Evolutionary conservation across 176 grass and related monocot genomes (phyloP), one percentile per base, ranked within the genome.

Genomic region (Coix lacrymajobi): DNA sequence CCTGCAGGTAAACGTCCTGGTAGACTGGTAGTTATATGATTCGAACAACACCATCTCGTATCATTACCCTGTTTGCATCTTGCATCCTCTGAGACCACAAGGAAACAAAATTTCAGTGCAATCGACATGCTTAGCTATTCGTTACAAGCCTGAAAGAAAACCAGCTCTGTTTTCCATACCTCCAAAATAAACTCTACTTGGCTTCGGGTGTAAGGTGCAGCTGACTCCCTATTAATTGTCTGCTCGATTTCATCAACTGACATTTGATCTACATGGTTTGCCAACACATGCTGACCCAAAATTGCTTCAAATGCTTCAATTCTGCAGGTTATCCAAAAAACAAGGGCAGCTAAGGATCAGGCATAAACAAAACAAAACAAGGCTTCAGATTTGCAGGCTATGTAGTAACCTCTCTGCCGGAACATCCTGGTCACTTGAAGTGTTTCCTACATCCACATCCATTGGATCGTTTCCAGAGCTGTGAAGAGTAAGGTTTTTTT

Each of bases 21-120:
- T 6, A 45, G 40, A 88, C 6, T 19, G 25, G 3, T 4, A 54
- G 40, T 88, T 85, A 98, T 62, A 98, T 98, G 71, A 98, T 91
- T 30, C 90, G 88, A 75, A 98, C 89, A 70, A 90, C 70, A 54
- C 84, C 89, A 14, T 98, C 90, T 36, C 84, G 85, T 82, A 98
- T 98, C 96, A 98, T 98, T 66, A 98, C 93, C 84, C 96, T 90
- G 72, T 98, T 98, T 13, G 87, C 81, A 56, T 93, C 91, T 85
- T 98, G 96, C 96, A 98, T 92, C 45, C 89, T 89, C 96, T 98
- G 92, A 63, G 82, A 86, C 43, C 43, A 85, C 52, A 56, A 56
- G 52, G n/a, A 66, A 79, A 14, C 76, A 56, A 8, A 82, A 39
- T 30, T 30, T 76, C 40, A 79, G 7, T n/a, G 61, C 14, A 54